Percentiles rank a stretch among this genome's conserved stretches.
phyloP scores from a whole-genome alignment of 2,329 filamentous ascomycete species.

The Aspergillus sclerotialis region DNA sequence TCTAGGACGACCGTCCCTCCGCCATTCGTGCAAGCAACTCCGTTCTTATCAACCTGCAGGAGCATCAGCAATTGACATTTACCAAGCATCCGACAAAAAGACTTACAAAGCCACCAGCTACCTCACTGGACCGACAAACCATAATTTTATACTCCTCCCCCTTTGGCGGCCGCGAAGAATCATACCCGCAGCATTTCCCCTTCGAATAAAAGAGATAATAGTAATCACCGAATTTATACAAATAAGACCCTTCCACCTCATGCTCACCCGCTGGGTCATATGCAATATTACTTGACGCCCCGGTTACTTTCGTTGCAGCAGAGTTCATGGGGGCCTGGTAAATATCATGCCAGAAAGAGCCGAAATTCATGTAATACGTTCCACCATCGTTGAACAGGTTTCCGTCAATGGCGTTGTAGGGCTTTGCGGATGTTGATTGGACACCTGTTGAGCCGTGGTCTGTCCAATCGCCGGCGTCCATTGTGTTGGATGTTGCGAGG shows the following conservation, averaged over 20 bases:
- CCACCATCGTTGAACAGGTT: conserved; percentile 43
- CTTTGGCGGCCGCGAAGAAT: conserved; percentile 42
- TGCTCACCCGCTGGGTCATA: conserved; percentile 48
- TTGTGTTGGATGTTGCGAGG: conserved; percentile 42
- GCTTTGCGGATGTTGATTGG: conserved; percentile 30
- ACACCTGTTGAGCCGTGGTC: conserved; percentile 29
- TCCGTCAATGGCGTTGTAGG: conserved; percentile 57
- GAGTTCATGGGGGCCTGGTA: conserved; percentile 45
- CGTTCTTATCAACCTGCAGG: conserved; percentile 47
- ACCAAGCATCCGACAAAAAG: neutral
- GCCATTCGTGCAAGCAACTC: conserved; percentile 46
- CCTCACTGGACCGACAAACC: conserved; percentile 51
- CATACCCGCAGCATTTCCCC: conserved; percentile 53
- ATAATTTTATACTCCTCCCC: conserved; percentile 60
- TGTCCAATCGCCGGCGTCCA: conserved; percentile 32
- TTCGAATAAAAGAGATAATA: conserved; percentile 59
- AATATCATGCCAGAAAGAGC: conserved; percentile 64
- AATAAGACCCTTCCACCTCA: conserved; percentile 51
- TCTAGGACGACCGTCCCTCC: conserved; percentile 57
- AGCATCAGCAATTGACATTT: neutral
- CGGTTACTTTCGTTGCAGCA: conserved; percentile 13
- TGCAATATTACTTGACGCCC: conserved; percentile 42
- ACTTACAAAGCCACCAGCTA: conserved; percentile 48
- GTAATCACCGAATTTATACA: conserved; percentile 49
- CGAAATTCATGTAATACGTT: conserved; percentile 51